Base-by-base conservation (phyloP, 345 rosid species). In the Salix purpurea region DNA sequence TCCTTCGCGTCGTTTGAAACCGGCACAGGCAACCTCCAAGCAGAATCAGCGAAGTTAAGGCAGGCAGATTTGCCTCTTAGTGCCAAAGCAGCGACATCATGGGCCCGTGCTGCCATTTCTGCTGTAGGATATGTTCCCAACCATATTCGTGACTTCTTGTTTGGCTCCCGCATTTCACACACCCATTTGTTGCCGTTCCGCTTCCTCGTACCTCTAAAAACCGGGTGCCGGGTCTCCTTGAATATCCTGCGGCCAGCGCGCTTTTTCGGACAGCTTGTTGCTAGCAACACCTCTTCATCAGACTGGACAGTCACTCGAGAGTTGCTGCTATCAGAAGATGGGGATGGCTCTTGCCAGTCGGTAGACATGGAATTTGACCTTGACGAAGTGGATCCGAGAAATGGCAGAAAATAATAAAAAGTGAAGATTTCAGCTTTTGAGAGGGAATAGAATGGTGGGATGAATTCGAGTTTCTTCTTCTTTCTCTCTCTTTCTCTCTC, bases 51-150 rank as follows among this genome's bases (percentile, higher is more conserved):
- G 69, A 90, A 92, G 77, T 92, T 92, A 39, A 92, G 88, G 83
- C 94, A 90, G 12, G 89, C 91, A 10, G 87, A 78, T 54, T 87
- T 88, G 7, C 97, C 92, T 70, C 89, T 86, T 11, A 92, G 77
- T 0, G 92, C 87, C 64, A 92, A 74, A 10, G 88, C 97, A 0
- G 97, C 97, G 0, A 92, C 94, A 76, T 92, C 97, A 58, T 92
- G 97, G 0, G 97, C 97, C 64, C 91, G 80, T 0, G 94, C 97
- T 0, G 97, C 97, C 97, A 90, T 90, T 62, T 92, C 94, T 0
- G 97, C 85, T 0, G 90, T 88, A 1, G 94, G 91, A 64, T 90
- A 92, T 4, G 97, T 92, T 0, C 97, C 97, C 0, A 92, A 89
- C 97, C 97, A 92, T 23, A 92, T 86, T 3, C 97, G 88, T 0